Evolutionary conservation across 73 alveolate genomes (phyloP), one percentile per base, ranked within the genome.

Genomic region (Effrenium voratum): DNA sequence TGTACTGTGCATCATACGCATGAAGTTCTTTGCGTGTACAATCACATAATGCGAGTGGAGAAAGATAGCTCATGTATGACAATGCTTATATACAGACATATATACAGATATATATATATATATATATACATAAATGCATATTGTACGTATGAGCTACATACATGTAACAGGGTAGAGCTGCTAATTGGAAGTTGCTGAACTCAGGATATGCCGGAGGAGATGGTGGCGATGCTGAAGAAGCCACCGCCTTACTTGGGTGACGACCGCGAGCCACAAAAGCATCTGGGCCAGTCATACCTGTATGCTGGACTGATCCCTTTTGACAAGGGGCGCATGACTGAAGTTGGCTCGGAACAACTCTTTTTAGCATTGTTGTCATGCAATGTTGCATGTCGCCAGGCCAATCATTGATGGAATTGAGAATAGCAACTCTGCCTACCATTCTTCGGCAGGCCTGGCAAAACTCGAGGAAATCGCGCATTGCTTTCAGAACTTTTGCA

Each of bases 341-440:
- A n/a, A n/a, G n/a, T n/a, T n/a, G n/a, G n/a, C n/a, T n/a, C n/a
- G n/a, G n/a, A n/a, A n/a, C n/a, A n/a, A n/a, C n/a, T n/a, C n/a
- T n/a, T n/a, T n/a, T n/a, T n/a, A n/a, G n/a, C n/a, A n/a, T n/a
- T n/a, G n/a, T n/a, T n/a, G n/a, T n/a, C n/a, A n/a, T n/a, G n/a
- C n/a, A n/a, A n/a, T n/a, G n/a, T n/a, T n/a, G n/a, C n/a, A n/a
- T n/a, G n/a, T n/a, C n/a, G n/a, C n/a, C 41, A 66, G 79, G 79
- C 79, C 79, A 8, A 66, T 66, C 79, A 66, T 66, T 30, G 79
- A 66, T 30, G 79, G 79, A n/a, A 66, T 66, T 30, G 79, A 66
- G 79, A 66, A 30, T 19, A 66, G 79, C 79, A 66, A 66, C 30
- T 66, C 79, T n/a, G 79, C 79, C 5, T 66, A 66, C 30, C 79